Conservation (phyloP, 2,329 filamentous ascomycete genomes). For the Curvularia spicifera region DNA sequence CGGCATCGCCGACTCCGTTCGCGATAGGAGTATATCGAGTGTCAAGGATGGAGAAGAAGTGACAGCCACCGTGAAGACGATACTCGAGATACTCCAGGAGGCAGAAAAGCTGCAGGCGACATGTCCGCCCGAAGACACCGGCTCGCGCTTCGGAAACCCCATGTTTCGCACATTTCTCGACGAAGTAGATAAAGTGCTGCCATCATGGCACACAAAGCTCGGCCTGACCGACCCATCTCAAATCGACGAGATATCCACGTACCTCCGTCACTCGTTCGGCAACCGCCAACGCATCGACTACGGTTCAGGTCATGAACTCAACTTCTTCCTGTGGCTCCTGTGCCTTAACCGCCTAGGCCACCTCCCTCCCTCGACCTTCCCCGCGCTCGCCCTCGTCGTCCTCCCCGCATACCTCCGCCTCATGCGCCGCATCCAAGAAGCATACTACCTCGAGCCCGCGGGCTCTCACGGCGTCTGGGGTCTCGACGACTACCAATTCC, state of each 20-base stretch:
- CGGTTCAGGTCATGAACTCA: conserved; percentile 94
- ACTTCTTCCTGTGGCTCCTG: conserved; percentile 96
- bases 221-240: conserved; percentile 61
- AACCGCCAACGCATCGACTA: conserved; percentile 87
- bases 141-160: conserved; percentile 93
- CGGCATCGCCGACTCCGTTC: conserved; percentile 79
- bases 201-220: conserved; percentile 69
- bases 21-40: conserved; percentile 69
- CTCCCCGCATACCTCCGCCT: conserved; percentile 83
- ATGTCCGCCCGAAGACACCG: conserved; percentile 83
- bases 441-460: conserved; percentile 91
- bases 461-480: conserved; percentile 62
- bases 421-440: conserved; percentile 86
- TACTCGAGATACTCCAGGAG: conserved; percentile 73
- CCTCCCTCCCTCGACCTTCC: conserved; percentile 71
- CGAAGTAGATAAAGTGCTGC: conserved; percentile 57
- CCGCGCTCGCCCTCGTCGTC: conserved; percentile 74
- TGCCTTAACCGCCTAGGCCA: conserved; percentile 82
- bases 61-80: conserved; percentile 65
- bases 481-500: conserved; percentile 61
- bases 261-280: conserved; percentile 83
- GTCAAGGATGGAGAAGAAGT: conserved; percentile 62
- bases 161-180: conserved; percentile 85
- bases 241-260: conserved; percentile 75
- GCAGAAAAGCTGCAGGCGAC: conserved; percentile 70